Base-by-base conservation (phyloP, 1,284 basidiomycete species). In the Ustilago lituana region DNA sequence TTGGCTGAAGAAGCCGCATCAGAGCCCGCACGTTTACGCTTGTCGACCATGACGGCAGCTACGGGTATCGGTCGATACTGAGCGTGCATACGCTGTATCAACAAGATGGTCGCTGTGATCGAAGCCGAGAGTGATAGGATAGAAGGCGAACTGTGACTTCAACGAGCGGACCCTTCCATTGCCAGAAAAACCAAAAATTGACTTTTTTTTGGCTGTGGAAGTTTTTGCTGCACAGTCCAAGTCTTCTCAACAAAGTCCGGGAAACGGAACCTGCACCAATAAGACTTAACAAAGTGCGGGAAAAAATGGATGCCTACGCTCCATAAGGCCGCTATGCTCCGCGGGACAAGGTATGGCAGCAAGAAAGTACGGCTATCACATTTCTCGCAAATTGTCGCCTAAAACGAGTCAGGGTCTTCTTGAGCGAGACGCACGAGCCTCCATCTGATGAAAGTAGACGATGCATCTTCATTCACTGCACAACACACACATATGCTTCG, bases 1-100 rank as follows among this genome's bases (percentile, higher is more conserved):
- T 47, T 47, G 17, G 36, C 43, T 31, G 64, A 55, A 14, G 54
- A 51, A 23, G 54, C 59, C 1, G 59, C 54, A 47, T 68, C 59
- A 5, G 59, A 68, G 46, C 44, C 55, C 22, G 59, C 50, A 4
- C 65, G 57, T 27, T 58, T 68, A 9, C 65, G 59, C 37, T 68
- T 68, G 43, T 58, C 59, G 23, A 47, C 50, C 65, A 68, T 66
- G 24, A 14, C 24, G 37, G 32, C 22, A 33, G n/a, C n/a, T n/a
- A 9, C 14, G 22, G 5, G 7, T 27, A n/a, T 32, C 51, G 14
- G 11, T 22, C 29, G 11, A 39, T 33, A 22, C 29, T 24, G 8
- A 19, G 38, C 37, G 24, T 27, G 32, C 45, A 17, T 5, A 7
- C 38, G 37, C 14, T 43, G 46, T 48, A 39, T 27, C 23, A 23